Base-by-base conservation (phyloP, 768 basidiomycete genomes). In the Lactifluus piperatus region DNA sequence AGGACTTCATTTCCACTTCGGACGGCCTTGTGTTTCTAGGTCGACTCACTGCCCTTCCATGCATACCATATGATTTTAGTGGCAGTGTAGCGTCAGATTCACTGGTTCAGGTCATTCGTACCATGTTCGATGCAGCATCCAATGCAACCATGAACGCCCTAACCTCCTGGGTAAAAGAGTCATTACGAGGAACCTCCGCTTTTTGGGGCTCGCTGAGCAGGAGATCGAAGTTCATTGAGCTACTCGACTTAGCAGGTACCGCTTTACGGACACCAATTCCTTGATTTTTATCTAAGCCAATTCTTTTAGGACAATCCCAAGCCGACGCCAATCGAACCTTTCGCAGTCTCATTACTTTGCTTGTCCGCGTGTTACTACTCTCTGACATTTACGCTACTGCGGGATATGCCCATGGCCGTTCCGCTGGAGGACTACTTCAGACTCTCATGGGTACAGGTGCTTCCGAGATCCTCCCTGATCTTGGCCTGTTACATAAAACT, bases 381-480 rank as follows among this genome's bases (percentile, higher is more conserved):
- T 88, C 89, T 7, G 94, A 97, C 65, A 83, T 94, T 18, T 94
- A 94, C 71, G 80, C 85, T 5, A 90, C 86, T 30, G 82, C 88
- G 20, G 86, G 88, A 7, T 91, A 87, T 69, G 80, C 85, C 22
- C 91, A 94, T 67, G 85, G 87, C 39, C 81, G 92, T 57, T 80
- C 84, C 27, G 83, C 88, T 1, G 83, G 86, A 9, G 75, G 82
- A 2, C 76, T 94, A 39, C 78, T 95, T 34, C 84, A 89, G 66
- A 84, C 82, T 4, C 72, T 97, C 48, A 85, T 86, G 78, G 79
- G 76, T 22, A 79, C 78, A 24, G 81, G 80, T 24, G 77, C 83
- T 18, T 77, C 81, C 18, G 76, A 83, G 61, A 80, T 91, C 27
- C 72, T 98, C 26, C 71, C 73, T 4, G 80, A 88, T 62, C 76